These are phyloP conservation scores for Calonectria pauciramosa DNA, from an alignment of 2,329 filamentous ascomycete genomes.

Conservation along the genomic window DNA sequence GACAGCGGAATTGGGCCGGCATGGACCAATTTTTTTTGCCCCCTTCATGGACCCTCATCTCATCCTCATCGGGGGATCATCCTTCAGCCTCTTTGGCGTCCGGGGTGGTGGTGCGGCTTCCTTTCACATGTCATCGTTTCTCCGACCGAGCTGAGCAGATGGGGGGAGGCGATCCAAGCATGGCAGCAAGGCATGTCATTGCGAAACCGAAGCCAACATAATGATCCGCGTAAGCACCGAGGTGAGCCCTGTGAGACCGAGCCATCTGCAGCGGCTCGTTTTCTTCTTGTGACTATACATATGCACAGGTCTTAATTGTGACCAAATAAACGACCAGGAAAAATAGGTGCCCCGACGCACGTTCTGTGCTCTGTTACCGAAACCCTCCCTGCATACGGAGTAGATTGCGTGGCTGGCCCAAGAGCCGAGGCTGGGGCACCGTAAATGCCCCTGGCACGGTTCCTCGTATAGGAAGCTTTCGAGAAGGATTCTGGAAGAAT, in stretches of 20 bases:
- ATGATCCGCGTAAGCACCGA: constrained; percentile 46
- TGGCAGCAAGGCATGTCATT: constrained; percentile 24
- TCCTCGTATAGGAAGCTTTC: constrained; percentile 37
- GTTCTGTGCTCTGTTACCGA: neutral
- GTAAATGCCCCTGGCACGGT: constrained; percentile 26
- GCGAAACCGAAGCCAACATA: constrained; percentile 27
- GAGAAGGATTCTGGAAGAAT: constrained; percentile 43
- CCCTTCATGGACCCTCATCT: constrained; percentile 23
- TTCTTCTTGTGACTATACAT: neutral
- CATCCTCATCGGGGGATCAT: constrained; percentile 14
- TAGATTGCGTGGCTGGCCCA: constrained; percentile 29
- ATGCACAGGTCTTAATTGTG: neutral
- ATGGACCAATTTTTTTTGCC: neutral
- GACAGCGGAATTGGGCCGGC: constrained; percentile 37
- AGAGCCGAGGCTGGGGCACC: constrained; percentile 23
- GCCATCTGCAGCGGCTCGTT: neutral
- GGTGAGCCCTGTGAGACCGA: constrained; percentile 33
- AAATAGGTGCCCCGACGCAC: neutral
- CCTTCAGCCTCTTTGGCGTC: neutral
- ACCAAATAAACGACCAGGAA: neutral
- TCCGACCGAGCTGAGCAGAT: constrained; percentile 3
- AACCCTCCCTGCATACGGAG: constrained; percentile 23
- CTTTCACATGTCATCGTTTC: constrained; percentile 37
- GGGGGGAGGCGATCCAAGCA: constrained; percentile 14
- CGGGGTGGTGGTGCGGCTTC: neutral